Evolutionary conservation across 2,329 filamentous ascomycete species (phyloP), one percentile per base, ranked within the genome.

Genomic region (Ceratocystis destructans): DNA sequence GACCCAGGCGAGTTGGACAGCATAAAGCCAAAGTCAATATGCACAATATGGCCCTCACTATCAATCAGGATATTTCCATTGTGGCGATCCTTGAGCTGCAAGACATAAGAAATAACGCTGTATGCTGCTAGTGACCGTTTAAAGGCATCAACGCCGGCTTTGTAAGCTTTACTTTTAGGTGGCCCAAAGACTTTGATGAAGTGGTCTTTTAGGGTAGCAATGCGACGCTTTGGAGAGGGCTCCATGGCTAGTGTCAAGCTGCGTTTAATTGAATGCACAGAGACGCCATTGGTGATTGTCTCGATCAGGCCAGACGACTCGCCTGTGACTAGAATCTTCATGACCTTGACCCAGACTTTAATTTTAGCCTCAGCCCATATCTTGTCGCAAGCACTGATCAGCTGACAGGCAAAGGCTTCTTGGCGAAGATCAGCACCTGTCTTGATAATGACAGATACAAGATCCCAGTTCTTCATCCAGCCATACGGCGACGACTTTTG

Each of bases 21-120:
- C 88, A 94, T 93, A 74, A 94, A 94, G 66, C 89, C 89, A 74
- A 94, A 94, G 75, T 94, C 89, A 69, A 94, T 94, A 73, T 94
- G 89, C 68, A 94, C 86, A 66, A 93, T 91, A 73, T 94, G 89
- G 8, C 89, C 89, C 74, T 90, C 87, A 71, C 88, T 90, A 74
- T 93, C 89, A 71, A 94, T 88, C 68, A 94, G 81, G 15, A 94
- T 87, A 72, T 94, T 94, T 65, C 89, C 89, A 73, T 94, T 94
- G 74, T 94, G 89, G 12, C 89, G 82, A 72, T 94, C 89, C 74
- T 94, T 94, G 68, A 94, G 83, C 75, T 94, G 89, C 65, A 94
- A 79, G 62, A 94, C 79, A 73, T 94, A 94, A 67, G 86, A 89
- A 69, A 94, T 90, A 70, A 93, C 86, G 76, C 88, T 92, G 75